These are phyloP conservation scores for Rosa multiflora DNA, from an alignment of 306 rosid species.

Conservation along the genomic window DNA sequence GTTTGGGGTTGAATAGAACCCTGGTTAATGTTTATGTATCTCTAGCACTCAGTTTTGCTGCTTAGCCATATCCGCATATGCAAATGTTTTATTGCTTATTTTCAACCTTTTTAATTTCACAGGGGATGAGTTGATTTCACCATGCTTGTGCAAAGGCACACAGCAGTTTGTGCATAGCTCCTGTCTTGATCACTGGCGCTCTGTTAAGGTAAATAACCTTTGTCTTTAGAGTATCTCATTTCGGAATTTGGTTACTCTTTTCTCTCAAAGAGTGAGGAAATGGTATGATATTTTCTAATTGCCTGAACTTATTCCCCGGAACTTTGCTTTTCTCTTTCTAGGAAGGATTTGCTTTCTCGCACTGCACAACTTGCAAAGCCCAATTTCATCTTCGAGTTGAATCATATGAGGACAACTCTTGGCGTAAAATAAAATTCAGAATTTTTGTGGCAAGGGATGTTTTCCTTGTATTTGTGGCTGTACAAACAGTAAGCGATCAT, in stretches of 20 bases:
- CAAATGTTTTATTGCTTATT: conserved; percentile 20
- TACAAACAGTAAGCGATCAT: conserved; percentile 81
- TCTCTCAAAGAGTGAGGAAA: background rate
- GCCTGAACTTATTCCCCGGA: background rate
- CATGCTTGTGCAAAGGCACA: conserved; percentile 99
- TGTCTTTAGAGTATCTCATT: conserved; percentile 10
- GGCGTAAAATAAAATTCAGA: conserved; percentile 87
- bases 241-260: background rate
- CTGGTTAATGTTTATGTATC: background rate
- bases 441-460: conserved; percentile 98
- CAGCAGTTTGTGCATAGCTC: conserved; percentile 98
- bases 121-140: conserved; percentile 95
- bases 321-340: conserved; percentile 19
- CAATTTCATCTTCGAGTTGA: conserved; percentile 86
- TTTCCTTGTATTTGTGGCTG: conserved; percentile 87
- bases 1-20: background rate
- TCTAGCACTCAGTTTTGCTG: background rate
- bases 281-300: background rate
- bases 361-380: conserved; percentile 99
- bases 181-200: conserved; percentile 99
- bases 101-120: conserved; percentile 27
- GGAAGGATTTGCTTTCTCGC: conserved; percentile 99
- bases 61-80: background rate
- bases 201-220: conserved; percentile 65
- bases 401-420: conserved; percentile 76